Evolutionary conservation across 306 rosid genomes (phyloP), one percentile per base, ranked within the genome.

Genomic region (Geum urbanum): DNA sequence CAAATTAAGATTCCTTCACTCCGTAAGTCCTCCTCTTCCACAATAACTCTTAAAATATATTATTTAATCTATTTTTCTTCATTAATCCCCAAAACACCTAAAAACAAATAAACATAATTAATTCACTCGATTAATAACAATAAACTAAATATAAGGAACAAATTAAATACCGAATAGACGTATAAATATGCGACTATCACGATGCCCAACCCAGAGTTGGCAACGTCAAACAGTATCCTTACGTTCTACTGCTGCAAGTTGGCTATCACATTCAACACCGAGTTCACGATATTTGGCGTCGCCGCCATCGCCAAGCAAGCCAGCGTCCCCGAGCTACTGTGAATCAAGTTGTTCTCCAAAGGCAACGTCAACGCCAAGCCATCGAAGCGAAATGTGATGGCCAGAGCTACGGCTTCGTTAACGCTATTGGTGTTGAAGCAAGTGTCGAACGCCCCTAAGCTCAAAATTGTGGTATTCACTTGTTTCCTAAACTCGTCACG

Each of bases 231-330:
- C 94, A 94, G 59, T 74, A 94, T 76, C 84, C 98, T 75, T 63
- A 82, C 91, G 56, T 90, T 94, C 86, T 90, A 97, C 66, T 90
- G 98, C 85, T 94, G 98, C 79, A 76, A 80, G 75, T 90, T 94
- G 46, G 98, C 98, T 40, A 90, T 90, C 32, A 94, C 97, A 51
- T 94, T 94, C 87, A 90, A 32, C 75, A 81, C 96, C 2, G 96
- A 80, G 84, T 92, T 88, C 81, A 88, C 98, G 51, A 90, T 94
- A 0, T 46, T 66, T 4, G 97, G 97, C 5, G 96, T 88, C 19
- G 95, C 89, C 19, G 96, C 96, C 96, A 94, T 94, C 0, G 98
- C 91, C 79, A 94, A 78, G 64, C 97, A 94, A 20, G 98, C 91
- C 72, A 90, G 19, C 47, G 86, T 67, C 40, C 98, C 98, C 0